A percentile compares a stretch with the other conserved stretches of the same genome.
Conservation (phyloP, 257 asterid genomes). For the Fraxinus anomala region DNA sequence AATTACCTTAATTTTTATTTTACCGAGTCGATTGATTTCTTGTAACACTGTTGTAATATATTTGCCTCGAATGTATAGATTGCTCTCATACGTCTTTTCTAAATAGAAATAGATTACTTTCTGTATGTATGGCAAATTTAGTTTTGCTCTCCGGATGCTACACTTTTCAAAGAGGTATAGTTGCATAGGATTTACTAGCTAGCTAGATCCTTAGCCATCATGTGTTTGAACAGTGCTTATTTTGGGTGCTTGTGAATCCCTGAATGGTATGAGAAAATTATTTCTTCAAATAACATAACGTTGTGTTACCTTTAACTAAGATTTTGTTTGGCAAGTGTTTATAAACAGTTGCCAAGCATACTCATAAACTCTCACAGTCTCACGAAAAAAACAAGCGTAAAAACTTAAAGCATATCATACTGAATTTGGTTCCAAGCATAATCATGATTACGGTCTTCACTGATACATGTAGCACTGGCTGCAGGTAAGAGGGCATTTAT, state of each 20-base stretch:
- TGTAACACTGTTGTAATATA: neutral
- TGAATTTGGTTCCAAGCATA: neutral
- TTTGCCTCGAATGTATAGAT: neutral
- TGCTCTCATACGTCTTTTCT: neutral
- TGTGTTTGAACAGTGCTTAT: neutral
- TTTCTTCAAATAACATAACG: neutral
- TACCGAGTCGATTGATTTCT: neutral
- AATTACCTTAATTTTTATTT: neutral
- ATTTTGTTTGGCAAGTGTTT: no score
- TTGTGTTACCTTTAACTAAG: neutral
- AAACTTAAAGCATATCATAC: neutral
- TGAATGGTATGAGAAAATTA: neutral
- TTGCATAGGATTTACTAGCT: neutral
- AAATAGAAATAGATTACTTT: neutral
- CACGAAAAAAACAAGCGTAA: neutral
- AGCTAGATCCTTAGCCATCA: neutral
- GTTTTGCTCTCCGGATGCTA: neutral
- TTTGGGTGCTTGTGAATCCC: neutral
- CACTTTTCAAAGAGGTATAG: neutral
- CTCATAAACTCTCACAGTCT: neutral
- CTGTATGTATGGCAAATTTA: neutral
- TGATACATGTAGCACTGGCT: conserved; percentile 19
- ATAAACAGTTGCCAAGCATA: no score
- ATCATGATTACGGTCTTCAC: conserved; percentile 2
- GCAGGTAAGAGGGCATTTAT: conserved; percentile 96